These are phyloP conservation scores for Penicillium sp. DNA, from an alignment of 2,329 filamentous ascomycete species.

Conservation along the genomic window DNA sequence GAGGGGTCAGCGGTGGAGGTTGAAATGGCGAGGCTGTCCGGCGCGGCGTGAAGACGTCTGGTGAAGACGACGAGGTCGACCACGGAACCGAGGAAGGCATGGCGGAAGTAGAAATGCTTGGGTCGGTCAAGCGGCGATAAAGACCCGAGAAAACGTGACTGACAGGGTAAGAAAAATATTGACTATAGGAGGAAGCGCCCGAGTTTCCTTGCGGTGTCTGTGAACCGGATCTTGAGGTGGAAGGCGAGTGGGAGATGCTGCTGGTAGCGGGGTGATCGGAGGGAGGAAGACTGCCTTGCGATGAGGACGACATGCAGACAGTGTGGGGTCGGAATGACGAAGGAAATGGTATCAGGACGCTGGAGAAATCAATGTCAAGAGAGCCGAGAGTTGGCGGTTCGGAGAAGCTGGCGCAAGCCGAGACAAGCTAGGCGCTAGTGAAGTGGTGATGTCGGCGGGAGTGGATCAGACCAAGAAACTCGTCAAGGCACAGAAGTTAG, in stretches of 20 bases:
- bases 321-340: conserved; percentile 1
- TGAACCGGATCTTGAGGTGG: conserved; percentile 19
- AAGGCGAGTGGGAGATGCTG: conserved; percentile 14
- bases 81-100: conserved; percentile 16
- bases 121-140: conserved; percentile 58
- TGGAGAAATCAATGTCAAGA: background rate
- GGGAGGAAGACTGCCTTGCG: conserved; percentile 11
- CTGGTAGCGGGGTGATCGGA: conserved; percentile 9
- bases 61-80: conserved; percentile 38
- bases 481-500: background rate
- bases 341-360: background rate
- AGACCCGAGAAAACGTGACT: conserved; percentile 55
- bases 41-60: conserved; percentile 39
- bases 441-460: background rate
- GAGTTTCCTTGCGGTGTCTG: conserved; percentile 19
- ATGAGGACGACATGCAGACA: conserved; percentile 22
- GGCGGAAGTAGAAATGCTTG: conserved; percentile 19
- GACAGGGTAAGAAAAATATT: conserved; percentile 48
- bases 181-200: conserved; percentile 18
- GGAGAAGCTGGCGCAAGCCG: background rate
- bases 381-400: background rate
- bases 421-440: background rate
- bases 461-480: background rate
- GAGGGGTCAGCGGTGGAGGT: conserved; percentile 78
- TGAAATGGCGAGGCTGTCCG: conserved; percentile 73